Base-by-base conservation (phyloP, 768 basidiomycete genomes). In the Russula ochroleuca region DNA sequence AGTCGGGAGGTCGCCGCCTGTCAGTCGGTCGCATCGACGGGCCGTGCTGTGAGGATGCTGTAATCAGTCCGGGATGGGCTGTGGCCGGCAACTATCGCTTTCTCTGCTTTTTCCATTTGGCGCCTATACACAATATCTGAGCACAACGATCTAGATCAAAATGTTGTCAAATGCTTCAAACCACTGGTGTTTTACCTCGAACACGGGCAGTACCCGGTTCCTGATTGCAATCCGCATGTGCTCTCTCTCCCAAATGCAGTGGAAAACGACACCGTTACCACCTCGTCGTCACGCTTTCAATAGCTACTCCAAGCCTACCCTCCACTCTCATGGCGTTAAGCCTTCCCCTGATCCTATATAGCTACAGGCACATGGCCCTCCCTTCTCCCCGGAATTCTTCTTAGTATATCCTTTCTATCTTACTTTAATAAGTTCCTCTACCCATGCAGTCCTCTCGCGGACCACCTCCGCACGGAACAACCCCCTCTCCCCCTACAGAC, bases 381-480 rank as follows among this genome's bases (percentile, higher is more conserved):
- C 21, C 43, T 58, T 54, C 60, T 53, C 57, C 41, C 33, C 56
- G 62, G 50, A 63, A 38, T 58, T 45, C 57, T 28, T 15, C 45
- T 47, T 23, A 35, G 14, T 28, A 13, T 38, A n/a, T 45, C 43
- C 21, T 31, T 31, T 38, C 35, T 35, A 4, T 31, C 57, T 38
- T 59, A 13, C 57, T 11, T 58, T 51, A 49, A 33, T 50, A 38
- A 19, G 19, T 31, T 38, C 54, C 37, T 52, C 23, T 13, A 37
- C 25, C 13, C 17, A 63, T 63, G 62, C 62, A 63, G n/a, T 31
- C 57, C 25, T 63, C 62, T 47, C 62, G 41, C 37, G 62, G 62
- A 38, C 62, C 55, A 57, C 62, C 57, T 48, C 62, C 57, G n/a
- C 62, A 59, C 43, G 62, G 62, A 45, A 19, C 62, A 40, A 28